phyloP scores from a whole-genome alignment of 192 early-diverging fungal species.

The Pilaira anomala region DNA sequence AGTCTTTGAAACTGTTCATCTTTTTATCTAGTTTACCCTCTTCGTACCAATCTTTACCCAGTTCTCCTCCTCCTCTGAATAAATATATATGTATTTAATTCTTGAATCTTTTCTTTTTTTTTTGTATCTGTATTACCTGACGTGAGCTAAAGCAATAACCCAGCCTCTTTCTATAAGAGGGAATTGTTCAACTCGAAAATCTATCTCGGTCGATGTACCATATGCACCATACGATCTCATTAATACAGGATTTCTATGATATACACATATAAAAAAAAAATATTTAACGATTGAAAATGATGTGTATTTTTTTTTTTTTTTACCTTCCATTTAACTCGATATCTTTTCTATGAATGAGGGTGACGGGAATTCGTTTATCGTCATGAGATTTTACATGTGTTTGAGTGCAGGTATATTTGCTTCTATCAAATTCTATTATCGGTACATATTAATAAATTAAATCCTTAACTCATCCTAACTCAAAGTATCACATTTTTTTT shows the following conservation, averaged over 20 bases:
- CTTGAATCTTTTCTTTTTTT: neutral
- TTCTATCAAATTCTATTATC: constrained; percentile 41
- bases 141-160: constrained; percentile 79
- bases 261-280: no score
- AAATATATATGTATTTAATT: neutral
- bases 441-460: neutral
- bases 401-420: constrained; percentile 44
- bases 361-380: constrained; percentile 56
- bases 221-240: constrained; percentile 83
- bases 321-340: constrained; percentile 43
- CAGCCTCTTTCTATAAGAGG: constrained; percentile 78
- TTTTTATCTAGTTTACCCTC: constrained; percentile 70
- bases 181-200: constrained; percentile 73
- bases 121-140: constrained; percentile 33
- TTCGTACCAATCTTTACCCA: constrained; percentile 78
- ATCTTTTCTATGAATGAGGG: constrained; percentile 55
- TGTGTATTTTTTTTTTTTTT: neutral
- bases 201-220: constrained; percentile 69
- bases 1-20: constrained; percentile 69
- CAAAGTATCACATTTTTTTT: no score
- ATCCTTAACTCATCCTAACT: no score
- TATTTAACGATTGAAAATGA: neutral
- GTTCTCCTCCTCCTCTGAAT: constrained; percentile 69
- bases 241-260: constrained; percentile 52
- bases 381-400: constrained; percentile 45